Evolutionary conservation across 495 filamentous ascomycete genomes (phyloP), one percentile per base, ranked within the genome.

Genomic region (Tuber umbilicatum): DNA sequence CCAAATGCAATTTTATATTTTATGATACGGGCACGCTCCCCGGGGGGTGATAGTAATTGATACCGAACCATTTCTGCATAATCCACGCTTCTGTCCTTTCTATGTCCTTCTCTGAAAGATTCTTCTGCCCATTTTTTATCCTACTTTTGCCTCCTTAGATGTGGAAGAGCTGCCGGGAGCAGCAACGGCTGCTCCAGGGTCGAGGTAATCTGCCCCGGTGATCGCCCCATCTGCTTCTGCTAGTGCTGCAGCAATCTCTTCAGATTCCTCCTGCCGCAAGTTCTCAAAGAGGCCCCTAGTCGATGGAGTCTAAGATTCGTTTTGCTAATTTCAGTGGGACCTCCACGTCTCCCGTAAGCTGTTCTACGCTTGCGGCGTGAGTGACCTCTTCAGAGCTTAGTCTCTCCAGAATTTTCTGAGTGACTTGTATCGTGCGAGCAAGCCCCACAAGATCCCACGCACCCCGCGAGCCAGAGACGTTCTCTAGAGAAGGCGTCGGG

Each of bases 381-480:
- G 38, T 38, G 37, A 41, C 23, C 27, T 64, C 14, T 50, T 55
- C 23, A 5, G 73, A 43, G 2, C 68, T 23, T 38, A 60, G 3
- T 76, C 70, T 40, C 47, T 85, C 81, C 41, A 87, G 87, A 64
- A 97, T 90, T 9, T 91, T 87, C 42, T 89, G 86, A 2, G 93
- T 94, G 7, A 92, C 91, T 73, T 90, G 86, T 74, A 98, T 91
- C 0, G 95, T 96, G 72, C 87, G 89, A 4, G 92, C 92, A 19
- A 99, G 86, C 35, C 88, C 89, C 27, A 98, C 85, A 38, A 99
- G 85, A 81, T 98, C 95, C 83, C 97, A 94, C n/a, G 94, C 86
- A 77, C 97, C 93, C 94, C 95, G 70, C 92, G 88, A 23, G 94
- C 94, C 14, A 97, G 86, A 2, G 94, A 90, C 78, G 98, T 97